Base-by-base conservation (phyloP, 805 yeast genomes). In the Starmerella riodocensis region DNA sequence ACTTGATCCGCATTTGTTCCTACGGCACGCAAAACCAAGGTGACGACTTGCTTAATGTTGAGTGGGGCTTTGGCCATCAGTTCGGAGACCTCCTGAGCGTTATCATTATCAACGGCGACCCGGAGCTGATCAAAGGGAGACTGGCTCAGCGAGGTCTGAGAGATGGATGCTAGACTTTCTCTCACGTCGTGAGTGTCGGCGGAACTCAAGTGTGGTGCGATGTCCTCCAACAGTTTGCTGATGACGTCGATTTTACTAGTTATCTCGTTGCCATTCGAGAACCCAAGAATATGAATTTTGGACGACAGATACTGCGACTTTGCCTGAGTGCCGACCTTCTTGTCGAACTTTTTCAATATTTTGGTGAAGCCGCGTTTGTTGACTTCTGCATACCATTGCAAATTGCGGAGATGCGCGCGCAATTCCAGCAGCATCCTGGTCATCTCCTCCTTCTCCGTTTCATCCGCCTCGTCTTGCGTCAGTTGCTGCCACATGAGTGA, bases 371-470 rank as follows among this genome's bases (percentile, higher is more conserved):
- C 97, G 45, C 93, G 74, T 54, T 79, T 82, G 64, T 86, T 86
- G 52, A 86, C 71, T 54, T 88, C 96, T 19, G 93, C 93, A 57
- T 73, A 86, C 94, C 96, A 88, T 57, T 82, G 85, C 55, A 86
- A 65, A 58, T 85, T 85, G 41, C 95, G 68, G 45, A 80, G 73
- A 43, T 74, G 74, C 14, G 78, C 68, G 34, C 94, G 69, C 39
- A 84, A 64, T 57, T 85, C 95, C 18, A 84, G 64, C 28, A 86
- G 61, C 16, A 84, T 76, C 18, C 72, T 74, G 23, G 74, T 59
- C 26, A 78, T 62, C 49, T 79, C 86, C 36, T 74, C 78, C 22
- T 69, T 65, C 41, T 78, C 84, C 41, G 70, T 73, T 37, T 70
- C 74, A 23, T 60, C 50, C 14, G 51, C 54, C 22, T 46, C 47